Evolutionary conservation across 805 yeast species (phyloP).

Genomic region (Teunomyces cretensis): DNA sequence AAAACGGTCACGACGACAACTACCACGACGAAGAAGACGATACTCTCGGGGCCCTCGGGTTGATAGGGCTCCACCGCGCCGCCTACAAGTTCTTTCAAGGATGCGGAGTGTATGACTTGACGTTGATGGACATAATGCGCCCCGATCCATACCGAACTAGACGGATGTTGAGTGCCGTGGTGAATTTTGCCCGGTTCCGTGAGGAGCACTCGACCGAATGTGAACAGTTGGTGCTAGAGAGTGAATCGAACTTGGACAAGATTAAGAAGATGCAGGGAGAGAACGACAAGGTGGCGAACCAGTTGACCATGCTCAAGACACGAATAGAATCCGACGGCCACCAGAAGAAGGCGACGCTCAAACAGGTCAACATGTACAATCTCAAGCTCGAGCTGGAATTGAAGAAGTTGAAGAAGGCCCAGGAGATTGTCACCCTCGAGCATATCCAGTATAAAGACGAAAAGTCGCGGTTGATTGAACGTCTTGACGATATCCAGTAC

Average conservation of each 20-base stretch:
- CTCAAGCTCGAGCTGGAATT: conserved; percentile 60
- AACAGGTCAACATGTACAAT: conserved; percentile 47
- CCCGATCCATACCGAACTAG: conserved; percentile 72
- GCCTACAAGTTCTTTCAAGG: conserved; percentile 62
- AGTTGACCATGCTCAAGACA: conserved; percentile 9
- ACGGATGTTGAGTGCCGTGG: conserved; percentile 74
- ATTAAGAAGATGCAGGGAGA: conserved; percentile 31
- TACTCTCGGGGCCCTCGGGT: conserved; percentile 39
- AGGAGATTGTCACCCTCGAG: conserved; percentile 60
- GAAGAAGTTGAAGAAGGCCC: conserved; percentile 56
- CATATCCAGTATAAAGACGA: conserved; percentile 64
- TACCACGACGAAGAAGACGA: conserved; percentile 29
- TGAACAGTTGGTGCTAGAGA: conserved; percentile 56
- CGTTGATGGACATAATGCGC: conserved; percentile 66
- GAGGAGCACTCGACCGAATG: conserved; percentile 74
- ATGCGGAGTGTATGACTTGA: conserved; percentile 78
- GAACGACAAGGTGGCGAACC: conserved; percentile 8
- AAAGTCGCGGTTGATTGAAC: conserved; percentile 56
- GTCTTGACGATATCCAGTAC: conserved; percentile 61
- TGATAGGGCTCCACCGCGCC: conserved; percentile 58
- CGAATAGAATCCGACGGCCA: conserved; percentile 13
- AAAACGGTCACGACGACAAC: conserved; percentile 1
- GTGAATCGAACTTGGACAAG: conserved; percentile 48
- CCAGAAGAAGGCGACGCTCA: conserved; percentile 36
- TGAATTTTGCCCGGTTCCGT: conserved; percentile 81